phyloP scores from a whole-genome alignment of 805 yeast species.

The Cephaloascus albidus region DNA sequence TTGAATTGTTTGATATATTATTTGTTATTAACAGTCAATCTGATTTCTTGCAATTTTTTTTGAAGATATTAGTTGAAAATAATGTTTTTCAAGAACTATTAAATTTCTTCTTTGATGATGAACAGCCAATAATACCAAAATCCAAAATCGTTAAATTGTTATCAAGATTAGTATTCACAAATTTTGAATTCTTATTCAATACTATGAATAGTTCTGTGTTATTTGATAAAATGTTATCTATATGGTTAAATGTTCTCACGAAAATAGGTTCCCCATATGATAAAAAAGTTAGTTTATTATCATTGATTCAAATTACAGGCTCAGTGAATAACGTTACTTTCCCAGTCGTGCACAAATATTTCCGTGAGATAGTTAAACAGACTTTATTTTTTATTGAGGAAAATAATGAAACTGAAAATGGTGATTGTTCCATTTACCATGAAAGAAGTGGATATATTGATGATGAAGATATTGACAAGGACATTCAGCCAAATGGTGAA shows the following conservation, averaged over 20 bases:
- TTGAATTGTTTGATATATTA: conserved; percentile 44
- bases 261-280: conserved; percentile 68
- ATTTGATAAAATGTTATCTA: conserved; percentile 12
- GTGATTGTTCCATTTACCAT: conserved; percentile 49
- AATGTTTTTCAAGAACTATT: conserved; percentile 35
- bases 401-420: conserved; percentile 48
- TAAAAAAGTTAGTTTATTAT: conserved; percentile 60
- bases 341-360: conserved; percentile 11
- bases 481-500: conserved; percentile 25
- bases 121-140: conserved; percentile 28
- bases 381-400: conserved; percentile 56
- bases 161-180: conserved; percentile 24
- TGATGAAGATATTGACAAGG: conserved; percentile 10
- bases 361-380: conserved; percentile 19
- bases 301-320: conserved; percentile 42
- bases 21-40: conserved; percentile 18
- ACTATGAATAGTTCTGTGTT: conserved; percentile 16
- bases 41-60: conserved; percentile 10
- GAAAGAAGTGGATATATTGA: conserved; percentile 9
- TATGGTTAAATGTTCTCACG: conserved; percentile 30
- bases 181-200: conserved; percentile 22
- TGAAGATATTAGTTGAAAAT: conserved; percentile 26
- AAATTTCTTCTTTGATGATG: conserved; percentile 29
- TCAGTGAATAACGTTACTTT: conserved; percentile 14
- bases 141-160: conserved; percentile 27